These are phyloP conservation scores for Yarrowia bubula DNA, from an alignment of 805 yeast genomes.

Conservation along the genomic window DNA sequence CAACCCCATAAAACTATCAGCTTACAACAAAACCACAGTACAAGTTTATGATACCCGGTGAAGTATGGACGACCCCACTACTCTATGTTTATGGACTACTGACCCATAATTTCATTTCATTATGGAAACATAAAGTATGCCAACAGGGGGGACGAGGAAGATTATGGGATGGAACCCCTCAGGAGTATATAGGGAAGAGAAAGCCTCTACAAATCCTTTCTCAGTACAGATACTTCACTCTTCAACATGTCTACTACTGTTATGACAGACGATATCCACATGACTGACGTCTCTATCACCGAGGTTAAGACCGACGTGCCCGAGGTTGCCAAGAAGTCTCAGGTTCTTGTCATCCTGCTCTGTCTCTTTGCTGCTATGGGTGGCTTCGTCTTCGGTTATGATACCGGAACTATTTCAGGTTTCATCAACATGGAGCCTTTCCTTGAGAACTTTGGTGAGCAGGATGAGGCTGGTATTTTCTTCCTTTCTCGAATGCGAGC, in stretches of 20 bases:
- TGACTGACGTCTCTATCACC: neutral
- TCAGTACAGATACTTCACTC: neutral
- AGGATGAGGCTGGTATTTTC: slow-evolving; percentile 39
- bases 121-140: too few species aligned
- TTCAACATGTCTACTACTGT: neutral
- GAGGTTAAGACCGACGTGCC: neutral
- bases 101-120: neutral
- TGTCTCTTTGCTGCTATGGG: slow-evolving; percentile 61
- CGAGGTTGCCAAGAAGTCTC: slow-evolving; percentile 2
- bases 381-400: slow-evolving; percentile 66
- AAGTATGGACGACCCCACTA: too few species aligned
- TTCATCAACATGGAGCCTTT: slow-evolving; percentile 59
- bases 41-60: too few species aligned
- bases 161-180: neutral
- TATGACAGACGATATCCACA: neutral
- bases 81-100: neutral
- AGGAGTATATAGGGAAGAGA: neutral
- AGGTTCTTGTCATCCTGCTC: slow-evolving; percentile 31
- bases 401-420: slow-evolving; percentile 67
- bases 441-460: slow-evolving; percentile 49
- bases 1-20: too few species aligned
- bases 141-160: too few species aligned
- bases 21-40: too few species aligned
- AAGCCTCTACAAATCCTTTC: neutral
- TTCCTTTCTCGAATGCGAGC: slow-evolving; percentile 52